Evolutionary conservation across 306 rosid species (phyloP).

Genomic region (Castanea crenata): DNA sequence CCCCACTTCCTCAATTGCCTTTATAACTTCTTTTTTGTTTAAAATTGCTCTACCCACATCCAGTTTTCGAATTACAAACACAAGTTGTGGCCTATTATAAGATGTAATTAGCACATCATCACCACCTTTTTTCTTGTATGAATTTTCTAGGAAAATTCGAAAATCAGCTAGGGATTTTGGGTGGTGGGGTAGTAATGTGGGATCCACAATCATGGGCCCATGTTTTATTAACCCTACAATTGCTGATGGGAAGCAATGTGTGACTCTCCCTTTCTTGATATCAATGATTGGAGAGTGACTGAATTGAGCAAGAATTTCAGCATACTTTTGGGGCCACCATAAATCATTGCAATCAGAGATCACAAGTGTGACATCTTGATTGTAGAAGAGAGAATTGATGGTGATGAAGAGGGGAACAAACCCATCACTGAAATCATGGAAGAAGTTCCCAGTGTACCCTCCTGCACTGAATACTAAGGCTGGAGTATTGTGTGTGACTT

Average conservation of each 20-base stretch:
- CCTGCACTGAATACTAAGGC: constrained; percentile 48
- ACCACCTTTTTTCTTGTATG: neutral
- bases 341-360: constrained; percentile 10
- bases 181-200: constrained; percentile 17
- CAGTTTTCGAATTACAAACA: constrained; percentile 10
- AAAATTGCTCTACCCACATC: constrained; percentile 21
- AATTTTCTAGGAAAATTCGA: constrained; percentile 12
- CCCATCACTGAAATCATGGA: constrained; percentile 49
- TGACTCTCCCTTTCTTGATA: constrained; percentile 5
- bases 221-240: constrained; percentile 41
- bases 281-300: constrained; percentile 28
- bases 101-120: neutral
- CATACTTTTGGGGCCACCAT: constrained; percentile 46
- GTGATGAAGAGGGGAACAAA: constrained; percentile 63
- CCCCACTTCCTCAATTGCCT: constrained; percentile 27
- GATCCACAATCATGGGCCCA: constrained; percentile 36
- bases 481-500: constrained; percentile 36
- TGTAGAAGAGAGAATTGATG: constrained; percentile 14
- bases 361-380: constrained; percentile 37
- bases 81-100: constrained; percentile 9
- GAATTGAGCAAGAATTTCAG: constrained; percentile 20
- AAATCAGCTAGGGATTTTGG: constrained; percentile 38
- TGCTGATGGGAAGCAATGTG: constrained; percentile 44
- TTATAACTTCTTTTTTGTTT: constrained; percentile 21
- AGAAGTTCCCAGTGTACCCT: constrained; percentile 56